These are phyloP conservation scores for Fusarium ramigenum DNA, from an alignment of 2,329 filamentous ascomycete genomes.

Conservation along the genomic window DNA sequence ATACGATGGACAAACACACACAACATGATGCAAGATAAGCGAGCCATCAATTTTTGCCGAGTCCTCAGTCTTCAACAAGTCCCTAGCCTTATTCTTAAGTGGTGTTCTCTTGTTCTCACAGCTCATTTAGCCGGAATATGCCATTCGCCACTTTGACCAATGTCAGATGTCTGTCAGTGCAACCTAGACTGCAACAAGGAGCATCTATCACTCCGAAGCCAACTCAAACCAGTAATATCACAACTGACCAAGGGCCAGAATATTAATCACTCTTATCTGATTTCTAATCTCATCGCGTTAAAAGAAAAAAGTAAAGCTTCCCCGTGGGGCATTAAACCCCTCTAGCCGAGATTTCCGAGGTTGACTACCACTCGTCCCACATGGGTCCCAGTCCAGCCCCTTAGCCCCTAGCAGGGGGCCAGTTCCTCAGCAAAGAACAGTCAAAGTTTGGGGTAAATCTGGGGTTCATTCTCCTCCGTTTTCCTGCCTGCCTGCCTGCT, in stretches of 20 bases:
- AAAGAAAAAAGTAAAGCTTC: background rate
- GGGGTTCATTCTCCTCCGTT: slow-evolving; percentile 5
- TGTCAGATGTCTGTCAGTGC: fast-evolving
- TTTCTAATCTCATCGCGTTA: background rate
- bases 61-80: too few species aligned
- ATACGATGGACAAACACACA: background rate
- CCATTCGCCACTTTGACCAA: background rate
- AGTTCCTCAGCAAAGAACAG: background rate
- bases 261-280: too few species aligned
- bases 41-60: background rate
- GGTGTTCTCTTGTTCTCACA: too few species aligned
- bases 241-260: too few species aligned
- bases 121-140: background rate
- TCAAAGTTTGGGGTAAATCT: slow-evolving; percentile 23
- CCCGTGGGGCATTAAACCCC: background rate
- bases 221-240: background rate
- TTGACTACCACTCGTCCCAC: background rate
- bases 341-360: slow-evolving; percentile 13
- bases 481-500: background rate
- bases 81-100: too few species aligned
- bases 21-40: background rate
- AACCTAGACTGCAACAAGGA: too few species aligned
- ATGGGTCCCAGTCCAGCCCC: background rate
- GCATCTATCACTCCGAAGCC: too few species aligned
- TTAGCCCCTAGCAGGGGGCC: slow-evolving; percentile 1